Evolutionary conservation across 2,329 filamentous ascomycete genomes (phyloP), one percentile per base, ranked within the genome.

Genomic region (Botrytis deweyae): DNA sequence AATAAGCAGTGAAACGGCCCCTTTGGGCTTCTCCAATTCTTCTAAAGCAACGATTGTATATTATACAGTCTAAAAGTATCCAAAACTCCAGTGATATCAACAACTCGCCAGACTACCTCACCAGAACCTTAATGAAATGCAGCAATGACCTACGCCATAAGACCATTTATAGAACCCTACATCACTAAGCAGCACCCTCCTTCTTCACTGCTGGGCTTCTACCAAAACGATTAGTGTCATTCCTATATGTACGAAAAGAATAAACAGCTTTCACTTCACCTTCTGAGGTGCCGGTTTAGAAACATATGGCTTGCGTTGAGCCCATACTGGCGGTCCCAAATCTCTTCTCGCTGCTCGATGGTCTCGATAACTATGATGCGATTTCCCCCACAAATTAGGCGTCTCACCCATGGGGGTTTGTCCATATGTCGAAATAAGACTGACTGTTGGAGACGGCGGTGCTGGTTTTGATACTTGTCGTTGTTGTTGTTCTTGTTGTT

Each of bases 401-500:
- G 2, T 2, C 0, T 40, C 59, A n/a, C 9, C 3, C 22, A 18
- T n/a, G 1, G 22, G 59, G 0, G 5, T 63, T 40, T 1, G 59
- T n/a, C 59, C 36, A 18, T 63, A 12, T 38, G 22, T 40, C 22
- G 59, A 40, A 40, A 16, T 9, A 16, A 63, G 7, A n/a, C 59
- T 63, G 25, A 63, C 22, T 9, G 36, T 7, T 16, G 59, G 59
- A 63, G 59, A 63, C 8, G 14, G 59, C 25, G 59, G 22, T 63
- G 36, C 12, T 18, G 22, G 22, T 8, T 25, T 63, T 2, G 20
- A 7, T 25, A 3, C 5, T 38, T 25, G 3, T 38, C 4, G 20
- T 38, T 8, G 55, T 16, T 18, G 55, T 16, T 40, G 36, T 40
- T 1, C 36, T 18, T 7, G 16, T 16, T 18, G 55, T 16, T 40